Conservation (phyloP, 2,329 filamentous ascomycete genomes). For the Talaromyces atroroseus region DNA sequence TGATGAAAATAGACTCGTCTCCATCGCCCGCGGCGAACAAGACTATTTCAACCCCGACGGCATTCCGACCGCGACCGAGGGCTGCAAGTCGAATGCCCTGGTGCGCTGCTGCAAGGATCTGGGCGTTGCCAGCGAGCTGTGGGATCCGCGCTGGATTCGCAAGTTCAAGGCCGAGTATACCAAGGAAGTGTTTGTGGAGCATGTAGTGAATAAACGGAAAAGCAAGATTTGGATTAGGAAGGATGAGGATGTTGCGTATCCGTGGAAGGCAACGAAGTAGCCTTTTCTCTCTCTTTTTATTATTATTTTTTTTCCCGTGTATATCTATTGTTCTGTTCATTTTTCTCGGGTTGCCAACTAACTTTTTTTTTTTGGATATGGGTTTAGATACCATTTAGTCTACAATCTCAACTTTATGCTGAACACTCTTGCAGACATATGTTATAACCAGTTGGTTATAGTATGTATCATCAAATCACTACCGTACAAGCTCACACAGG, state of each 20-base stretch:
- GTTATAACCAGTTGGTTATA: too few relatives aligned
- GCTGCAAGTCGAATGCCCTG: slow-evolving; percentile 94
- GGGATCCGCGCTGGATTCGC: slow-evolving; percentile 89
- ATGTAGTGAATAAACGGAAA: slow-evolving; percentile 79
- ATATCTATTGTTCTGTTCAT: too few relatives aligned
- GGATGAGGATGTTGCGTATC: slow-evolving; percentile 66
- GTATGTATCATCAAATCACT: too few relatives aligned
- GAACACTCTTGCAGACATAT: too few relatives aligned
- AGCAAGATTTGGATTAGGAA: slow-evolving; percentile 82
- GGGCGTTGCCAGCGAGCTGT: slow-evolving; percentile 88
- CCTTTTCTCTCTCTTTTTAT: background rate
- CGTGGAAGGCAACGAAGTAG: slow-evolving; percentile 50
- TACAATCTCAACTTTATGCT: too few relatives aligned
- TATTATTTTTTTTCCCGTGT: background rate
- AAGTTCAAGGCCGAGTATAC: slow-evolving; percentile 70
- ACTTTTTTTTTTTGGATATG: too few relatives aligned
- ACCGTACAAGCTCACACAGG: too few relatives aligned
- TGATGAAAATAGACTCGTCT: slow-evolving; percentile 63
- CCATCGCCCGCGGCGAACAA: slow-evolving; percentile 89
- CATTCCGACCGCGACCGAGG: slow-evolving; percentile 90
- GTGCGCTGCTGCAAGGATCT: slow-evolving; percentile 99
- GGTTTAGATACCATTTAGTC: background rate
- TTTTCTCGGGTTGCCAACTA: background rate
- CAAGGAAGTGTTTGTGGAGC: slow-evolving; percentile 84
- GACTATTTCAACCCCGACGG: slow-evolving; percentile 85